Conservation (phyloP, 2,329 filamentous ascomycete genomes). For the Neoscytalidium dimidiatum region DNA sequence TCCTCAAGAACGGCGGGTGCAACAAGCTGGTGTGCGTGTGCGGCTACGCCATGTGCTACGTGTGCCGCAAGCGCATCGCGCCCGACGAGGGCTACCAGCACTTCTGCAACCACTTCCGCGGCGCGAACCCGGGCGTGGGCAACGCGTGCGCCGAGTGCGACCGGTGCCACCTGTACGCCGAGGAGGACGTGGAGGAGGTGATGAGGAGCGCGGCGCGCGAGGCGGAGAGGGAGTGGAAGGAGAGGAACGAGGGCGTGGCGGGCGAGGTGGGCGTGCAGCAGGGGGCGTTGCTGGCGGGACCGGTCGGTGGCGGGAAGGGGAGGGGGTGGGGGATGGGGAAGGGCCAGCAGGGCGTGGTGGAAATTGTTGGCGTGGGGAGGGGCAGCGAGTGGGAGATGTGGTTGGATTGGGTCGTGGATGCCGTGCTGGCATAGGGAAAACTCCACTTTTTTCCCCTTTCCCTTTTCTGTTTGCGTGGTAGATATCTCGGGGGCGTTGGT, state of each 20-base stretch:
- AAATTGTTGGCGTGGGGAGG: conserved; percentile 1
- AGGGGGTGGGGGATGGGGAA: too few species aligned
- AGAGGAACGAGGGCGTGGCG: conserved; percentile 32
- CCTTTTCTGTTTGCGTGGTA: neutral
- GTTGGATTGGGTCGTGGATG: conserved; percentile 6
- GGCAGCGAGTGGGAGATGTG: conserved; percentile 8
- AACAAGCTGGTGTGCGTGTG: conserved; percentile 97
- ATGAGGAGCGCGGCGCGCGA: conserved; percentile 39
- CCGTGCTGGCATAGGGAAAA: neutral
- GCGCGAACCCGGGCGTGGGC: conserved; percentile 62
- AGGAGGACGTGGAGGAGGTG: conserved; percentile 49
- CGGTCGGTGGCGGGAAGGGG: neutral
- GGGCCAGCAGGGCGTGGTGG: neutral
- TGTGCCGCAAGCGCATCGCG: conserved; percentile 70
- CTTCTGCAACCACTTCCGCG: conserved; percentile 94
- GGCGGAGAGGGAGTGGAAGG: conserved; percentile 51
- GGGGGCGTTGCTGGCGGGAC: conserved; percentile 1
- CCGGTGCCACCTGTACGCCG: conserved; percentile 52
- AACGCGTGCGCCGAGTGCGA: conserved; percentile 76
- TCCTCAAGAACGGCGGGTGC: conserved; percentile 91
- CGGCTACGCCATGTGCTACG: conserved; percentile 97
- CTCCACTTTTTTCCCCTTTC: neutral
- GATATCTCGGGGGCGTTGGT: too few species aligned
- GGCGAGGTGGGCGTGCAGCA: neutral
- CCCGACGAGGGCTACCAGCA: conserved; percentile 79